Evolutionary conservation across 495 filamentous ascomycete genomes (phyloP).

Genomic region (Lophiostoma macrostomum): DNA sequence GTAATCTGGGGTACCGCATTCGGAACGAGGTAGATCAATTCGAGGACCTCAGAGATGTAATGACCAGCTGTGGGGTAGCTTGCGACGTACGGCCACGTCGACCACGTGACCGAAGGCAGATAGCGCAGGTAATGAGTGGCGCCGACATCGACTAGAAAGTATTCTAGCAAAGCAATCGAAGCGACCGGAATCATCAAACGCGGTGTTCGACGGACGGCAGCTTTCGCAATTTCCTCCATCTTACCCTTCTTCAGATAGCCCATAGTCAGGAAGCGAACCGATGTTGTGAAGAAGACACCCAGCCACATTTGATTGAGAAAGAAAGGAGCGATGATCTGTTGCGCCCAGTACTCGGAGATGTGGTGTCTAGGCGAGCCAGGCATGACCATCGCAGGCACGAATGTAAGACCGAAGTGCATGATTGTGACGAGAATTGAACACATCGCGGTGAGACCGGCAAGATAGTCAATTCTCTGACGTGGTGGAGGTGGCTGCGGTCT

Average conservation of each 20-base stretch:
- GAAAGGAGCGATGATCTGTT: slow-evolving; percentile 40
- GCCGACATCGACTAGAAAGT: slow-evolving; percentile 46
- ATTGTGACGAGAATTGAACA: slow-evolving; percentile 41
- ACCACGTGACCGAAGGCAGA: slow-evolving; percentile 45
- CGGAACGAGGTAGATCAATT: slow-evolving; percentile 45
- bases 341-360: slow-evolving; percentile 39
- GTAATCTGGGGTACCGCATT: slow-evolving; percentile 47
- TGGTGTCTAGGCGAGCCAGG: slow-evolving; percentile 39
- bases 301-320: slow-evolving; percentile 45
- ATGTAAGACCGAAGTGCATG: slow-evolving; percentile 44
- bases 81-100: slow-evolving; percentile 44
- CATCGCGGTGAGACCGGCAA: slow-evolving; percentile 44
- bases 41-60: slow-evolving; percentile 41
- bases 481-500: slow-evolving; percentile 15
- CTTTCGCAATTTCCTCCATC: slow-evolving; percentile 41
- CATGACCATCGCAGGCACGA: slow-evolving; percentile 36
- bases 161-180: slow-evolving; percentile 41
- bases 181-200: slow-evolving; percentile 44
- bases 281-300: slow-evolving; percentile 46
- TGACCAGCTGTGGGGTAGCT: slow-evolving; percentile 37
- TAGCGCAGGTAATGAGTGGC: slow-evolving; percentile 43
- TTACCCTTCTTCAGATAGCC: slow-evolving; percentile 42
- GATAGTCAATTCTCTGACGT: slow-evolving; percentile 42
- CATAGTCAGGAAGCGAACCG: slow-evolving; percentile 42
- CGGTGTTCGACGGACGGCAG: slow-evolving; percentile 40